Percentiles rank a stretch among this genome's conserved stretches.
phyloP scores from a whole-genome alignment of 331 rosid genomes.

The Acacia pycnantha region DNA sequence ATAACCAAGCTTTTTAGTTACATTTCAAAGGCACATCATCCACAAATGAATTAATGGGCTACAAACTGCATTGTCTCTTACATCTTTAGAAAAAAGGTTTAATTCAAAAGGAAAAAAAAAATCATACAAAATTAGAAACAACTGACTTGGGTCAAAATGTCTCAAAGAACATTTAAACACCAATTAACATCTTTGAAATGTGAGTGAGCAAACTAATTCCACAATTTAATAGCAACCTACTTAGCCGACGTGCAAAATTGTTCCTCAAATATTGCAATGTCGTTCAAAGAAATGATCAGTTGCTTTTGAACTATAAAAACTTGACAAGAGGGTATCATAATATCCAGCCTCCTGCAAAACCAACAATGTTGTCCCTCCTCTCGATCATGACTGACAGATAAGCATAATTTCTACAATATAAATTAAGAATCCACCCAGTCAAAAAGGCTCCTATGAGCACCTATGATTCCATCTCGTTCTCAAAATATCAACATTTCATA shows the following conservation, averaged over 20 bases:
- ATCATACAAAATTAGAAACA: background rate
- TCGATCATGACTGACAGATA: background rate
- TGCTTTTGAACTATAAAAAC: background rate
- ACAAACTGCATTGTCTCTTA: background rate
- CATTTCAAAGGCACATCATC: background rate
- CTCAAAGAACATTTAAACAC: background rate
- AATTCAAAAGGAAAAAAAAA: background rate
- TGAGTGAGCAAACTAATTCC: background rate
- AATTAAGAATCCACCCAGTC: background rate
- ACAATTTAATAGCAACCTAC: background rate
- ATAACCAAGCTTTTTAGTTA: background rate
- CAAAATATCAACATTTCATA: background rate
- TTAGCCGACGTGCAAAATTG: background rate
- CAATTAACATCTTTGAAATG: background rate
- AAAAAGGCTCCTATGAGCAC: background rate
- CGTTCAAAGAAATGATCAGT: background rate
- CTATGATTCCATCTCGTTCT: background rate
- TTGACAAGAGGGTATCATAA: background rate
- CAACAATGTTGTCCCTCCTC: background rate
- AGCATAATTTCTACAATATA: background rate
- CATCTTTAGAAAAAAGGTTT: background rate
- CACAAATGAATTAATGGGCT: background rate
- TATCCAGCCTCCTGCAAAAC: background rate
- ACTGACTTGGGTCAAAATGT: background rate
- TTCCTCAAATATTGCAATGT: background rate